Conservation (phyloP, 1,284 basidiomycete genomes). For the Trametes hirsuta region DNA sequence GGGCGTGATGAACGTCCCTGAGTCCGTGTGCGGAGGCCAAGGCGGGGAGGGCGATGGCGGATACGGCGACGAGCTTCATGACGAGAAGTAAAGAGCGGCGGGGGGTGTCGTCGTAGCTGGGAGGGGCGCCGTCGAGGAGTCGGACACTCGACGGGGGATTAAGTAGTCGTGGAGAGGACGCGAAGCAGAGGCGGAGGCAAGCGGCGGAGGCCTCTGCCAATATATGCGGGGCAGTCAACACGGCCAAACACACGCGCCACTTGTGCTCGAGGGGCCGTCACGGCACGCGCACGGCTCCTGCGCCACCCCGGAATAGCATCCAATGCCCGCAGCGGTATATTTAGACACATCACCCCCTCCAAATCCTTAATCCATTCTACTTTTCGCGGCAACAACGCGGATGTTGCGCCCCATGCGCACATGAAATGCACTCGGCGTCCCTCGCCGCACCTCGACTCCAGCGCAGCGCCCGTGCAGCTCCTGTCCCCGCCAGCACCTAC, state of each 20-base stretch:
- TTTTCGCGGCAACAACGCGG: neutral
- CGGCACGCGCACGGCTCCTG: neutral
- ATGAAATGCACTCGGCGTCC: conserved; percentile 4
- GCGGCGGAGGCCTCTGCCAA: neutral
- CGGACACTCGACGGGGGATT: conserved; percentile 9
- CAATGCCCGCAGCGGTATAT: conserved; percentile 20
- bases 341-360: conserved; percentile 16
- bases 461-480: neutral
- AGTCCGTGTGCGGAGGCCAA: conserved; percentile 35
- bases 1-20: conserved; percentile 28
- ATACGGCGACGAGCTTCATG: conserved; percentile 42
- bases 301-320: conserved; percentile 17
- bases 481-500: conserved; percentile 37
- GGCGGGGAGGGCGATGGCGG: conserved; percentile 37
- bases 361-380: conserved; percentile 10
- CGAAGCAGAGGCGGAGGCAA: neutral
- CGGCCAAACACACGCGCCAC: conserved; percentile 19
- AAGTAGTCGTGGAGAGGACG: neutral
- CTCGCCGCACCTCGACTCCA: neutral
- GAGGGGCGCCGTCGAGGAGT: conserved; percentile 17
- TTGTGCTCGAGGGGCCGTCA: neutral
- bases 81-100: conserved; percentile 28
- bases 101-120: conserved; percentile 2
- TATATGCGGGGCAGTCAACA: conserved; percentile 6
- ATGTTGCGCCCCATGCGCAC: conserved; percentile 5